Evolutionary conservation across 2,329 filamentous ascomycete genomes (phyloP).

Genomic region (Sclerotinia nivalis): DNA sequence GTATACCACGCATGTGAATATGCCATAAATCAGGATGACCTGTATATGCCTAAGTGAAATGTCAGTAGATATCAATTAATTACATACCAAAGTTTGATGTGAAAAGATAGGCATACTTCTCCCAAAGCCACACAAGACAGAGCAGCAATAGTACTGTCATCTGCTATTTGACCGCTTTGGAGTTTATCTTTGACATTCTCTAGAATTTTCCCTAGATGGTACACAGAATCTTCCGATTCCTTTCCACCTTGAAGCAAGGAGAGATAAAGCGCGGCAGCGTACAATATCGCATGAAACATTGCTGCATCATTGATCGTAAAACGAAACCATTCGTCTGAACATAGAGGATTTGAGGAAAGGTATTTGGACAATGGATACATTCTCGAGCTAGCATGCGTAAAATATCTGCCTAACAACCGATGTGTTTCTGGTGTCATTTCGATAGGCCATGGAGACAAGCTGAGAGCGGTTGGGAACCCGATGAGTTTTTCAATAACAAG

Average conservation of each 20-base stretch:
- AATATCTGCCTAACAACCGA: slow-evolving; percentile 28
- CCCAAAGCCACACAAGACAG: slow-evolving; percentile 34
- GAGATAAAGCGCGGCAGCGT: slow-evolving; percentile 31
- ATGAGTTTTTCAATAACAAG: slow-evolving; percentile 15
- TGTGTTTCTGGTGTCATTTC: slow-evolving; percentile 26
- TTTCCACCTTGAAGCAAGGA: slow-evolving; percentile 27
- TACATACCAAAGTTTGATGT: not conserved
- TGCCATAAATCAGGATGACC: slow-evolving; percentile 31
- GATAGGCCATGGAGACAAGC: slow-evolving; percentile 26
- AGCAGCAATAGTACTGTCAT: slow-evolving; percentile 15
- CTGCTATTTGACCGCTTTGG: not conserved
- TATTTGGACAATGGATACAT: slow-evolving; percentile 27
- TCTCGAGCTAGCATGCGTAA: slow-evolving; percentile 26
- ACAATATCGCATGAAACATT: slow-evolving; percentile 33
- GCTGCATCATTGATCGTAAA: slow-evolving; percentile 32
- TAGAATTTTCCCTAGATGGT: slow-evolving; percentile 27
- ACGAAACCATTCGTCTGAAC: slow-evolving; percentile 31
- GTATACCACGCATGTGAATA: slow-evolving; percentile 34
- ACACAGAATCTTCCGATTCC: slow-evolving; percentile 29
- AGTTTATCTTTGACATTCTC: slow-evolving; percentile 29
- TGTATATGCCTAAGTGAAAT: slow-evolving; percentile 26
- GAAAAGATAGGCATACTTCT: slow-evolving; percentile 24
- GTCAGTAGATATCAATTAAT: not conserved
- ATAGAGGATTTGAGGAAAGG: slow-evolving; percentile 29
- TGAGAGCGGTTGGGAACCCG: slow-evolving; percentile 28